Evolutionary conservation across 2,329 filamentous ascomycete genomes (phyloP).

Genomic region (Colletotrichum acutatum): DNA sequence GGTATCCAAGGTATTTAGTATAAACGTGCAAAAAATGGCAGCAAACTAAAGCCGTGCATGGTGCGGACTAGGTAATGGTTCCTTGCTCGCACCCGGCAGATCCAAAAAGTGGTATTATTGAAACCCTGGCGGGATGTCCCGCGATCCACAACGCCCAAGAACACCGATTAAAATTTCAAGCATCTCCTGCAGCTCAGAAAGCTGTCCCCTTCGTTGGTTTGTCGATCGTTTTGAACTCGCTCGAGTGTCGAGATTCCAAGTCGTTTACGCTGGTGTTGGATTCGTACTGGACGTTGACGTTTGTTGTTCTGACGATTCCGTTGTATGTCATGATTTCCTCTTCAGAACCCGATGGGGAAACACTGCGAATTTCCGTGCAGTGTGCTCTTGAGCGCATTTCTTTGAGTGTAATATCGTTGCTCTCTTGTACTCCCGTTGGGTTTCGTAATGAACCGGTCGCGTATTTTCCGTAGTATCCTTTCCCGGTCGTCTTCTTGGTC

Average conservation of each 20-base stretch:
- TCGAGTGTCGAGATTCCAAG: neutral
- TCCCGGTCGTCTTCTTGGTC: neutral
- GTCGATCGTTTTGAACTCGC: neutral
- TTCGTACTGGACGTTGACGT: slow-evolving; percentile 30
- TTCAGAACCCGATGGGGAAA: slow-evolving; percentile 47
- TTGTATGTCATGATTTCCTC: slow-evolving; percentile 53
- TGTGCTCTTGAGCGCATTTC: slow-evolving; percentile 12
- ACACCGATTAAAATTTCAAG: neutral
- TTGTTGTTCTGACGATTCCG: slow-evolving; percentile 50
- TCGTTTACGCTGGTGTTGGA: neutral
- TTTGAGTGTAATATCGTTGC: neutral
- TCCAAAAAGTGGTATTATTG: neutral
- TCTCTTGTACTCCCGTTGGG: neutral
- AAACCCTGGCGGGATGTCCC: neutral
- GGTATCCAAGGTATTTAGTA: neutral
- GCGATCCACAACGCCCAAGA: neutral
- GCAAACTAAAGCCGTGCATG: no score
- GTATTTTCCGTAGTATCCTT: neutral
- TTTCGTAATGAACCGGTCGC: neutral
- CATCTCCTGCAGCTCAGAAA: neutral
- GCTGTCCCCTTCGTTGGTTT: neutral
- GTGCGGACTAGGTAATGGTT: neutral
- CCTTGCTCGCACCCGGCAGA: no score
- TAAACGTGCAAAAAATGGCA: no score
- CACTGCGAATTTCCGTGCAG: slow-evolving; percentile 45